Conservation (phyloP, 768 basidiomycete genomes). For the Lentinula sp. region DNA sequence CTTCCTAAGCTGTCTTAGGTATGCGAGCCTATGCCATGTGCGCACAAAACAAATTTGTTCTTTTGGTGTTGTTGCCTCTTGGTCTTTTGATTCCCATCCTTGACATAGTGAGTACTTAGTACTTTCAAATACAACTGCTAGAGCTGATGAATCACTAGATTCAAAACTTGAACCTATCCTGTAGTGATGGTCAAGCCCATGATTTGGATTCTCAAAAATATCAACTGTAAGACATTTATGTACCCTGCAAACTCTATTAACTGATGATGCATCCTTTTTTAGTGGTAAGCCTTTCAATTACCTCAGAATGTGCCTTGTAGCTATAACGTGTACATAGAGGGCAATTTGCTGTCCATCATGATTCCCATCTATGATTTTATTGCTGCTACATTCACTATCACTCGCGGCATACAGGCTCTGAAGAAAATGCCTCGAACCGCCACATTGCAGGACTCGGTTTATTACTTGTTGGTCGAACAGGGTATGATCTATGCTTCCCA, state of each 20-base stretch:
- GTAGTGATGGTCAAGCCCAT: not conserved
- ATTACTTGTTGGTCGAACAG: not conserved
- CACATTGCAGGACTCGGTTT: not conserved
- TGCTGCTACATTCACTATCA: not conserved
- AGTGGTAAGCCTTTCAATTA: not conserved
- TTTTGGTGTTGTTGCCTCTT: not conserved
- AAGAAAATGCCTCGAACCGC: not conserved
- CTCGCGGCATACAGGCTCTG: not conserved
- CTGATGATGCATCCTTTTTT: not conserved
- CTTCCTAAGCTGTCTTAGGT: not conserved
- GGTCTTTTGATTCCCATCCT: not conserved
- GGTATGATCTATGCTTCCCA: not conserved
- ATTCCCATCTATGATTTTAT: not conserved
- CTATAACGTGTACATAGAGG: not conserved
- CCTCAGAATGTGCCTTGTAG: not conserved
- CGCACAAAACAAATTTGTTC: not conserved
- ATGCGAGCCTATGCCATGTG: not conserved
- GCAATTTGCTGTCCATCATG: not conserved
- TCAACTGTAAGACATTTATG: not conserved
- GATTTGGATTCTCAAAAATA: not conserved
- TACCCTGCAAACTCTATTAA: not conserved
- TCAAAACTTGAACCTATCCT: not conserved
- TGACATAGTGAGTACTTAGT: not conserved
- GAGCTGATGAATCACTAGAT: not conserved
- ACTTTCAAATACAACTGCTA: not conserved